Evolutionary conservation across 306 rosid species (phyloP).

Genomic region (Erythrophleum fordii): DNA sequence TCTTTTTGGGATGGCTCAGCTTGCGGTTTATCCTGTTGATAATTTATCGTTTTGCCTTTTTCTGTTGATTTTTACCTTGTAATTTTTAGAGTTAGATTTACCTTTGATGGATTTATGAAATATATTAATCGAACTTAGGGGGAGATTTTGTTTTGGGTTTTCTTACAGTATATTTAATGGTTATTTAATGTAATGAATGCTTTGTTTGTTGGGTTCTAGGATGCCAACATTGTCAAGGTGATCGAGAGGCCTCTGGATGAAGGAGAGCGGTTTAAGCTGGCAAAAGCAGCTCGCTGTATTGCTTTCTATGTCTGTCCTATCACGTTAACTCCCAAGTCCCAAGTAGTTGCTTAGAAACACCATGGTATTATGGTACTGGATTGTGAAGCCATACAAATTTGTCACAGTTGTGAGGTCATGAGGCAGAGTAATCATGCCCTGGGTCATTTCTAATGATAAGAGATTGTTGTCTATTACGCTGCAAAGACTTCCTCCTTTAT

Average conservation of each 20-base stretch:
- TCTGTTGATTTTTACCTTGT: slow-evolving; percentile 12
- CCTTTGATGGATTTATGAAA: slow-evolving; percentile 5
- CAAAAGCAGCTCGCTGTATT: slow-evolving; percentile 95
- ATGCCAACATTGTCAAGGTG: slow-evolving; percentile 86
- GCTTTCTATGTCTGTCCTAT: slow-evolving; percentile 92
- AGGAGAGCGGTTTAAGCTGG: slow-evolving; percentile 85
- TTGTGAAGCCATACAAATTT: slow-evolving; percentile 35
- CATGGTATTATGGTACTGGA: slow-evolving; percentile 8
- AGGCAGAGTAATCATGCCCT: not conserved
- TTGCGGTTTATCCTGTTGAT: not conserved
- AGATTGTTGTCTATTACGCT: slow-evolving; percentile 1
- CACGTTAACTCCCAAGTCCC: slow-evolving; percentile 69
- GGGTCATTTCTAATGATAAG: slow-evolving; percentile 15
- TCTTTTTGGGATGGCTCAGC: slow-evolving; percentile 15
- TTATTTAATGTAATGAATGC: slow-evolving; percentile 31
- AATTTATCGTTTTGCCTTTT: slow-evolving; percentile 17
- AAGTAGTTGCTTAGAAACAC: slow-evolving; percentile 48
- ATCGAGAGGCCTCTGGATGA: slow-evolving; percentile 92
- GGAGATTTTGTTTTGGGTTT: slow-evolving; percentile 4
- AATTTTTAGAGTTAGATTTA: slow-evolving; percentile 7
- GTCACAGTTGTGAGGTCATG: slow-evolving; percentile 19
- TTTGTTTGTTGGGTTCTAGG: slow-evolving; percentile 50
- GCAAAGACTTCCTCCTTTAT: not conserved
- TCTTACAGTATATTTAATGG: not conserved
- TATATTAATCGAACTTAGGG: not conserved